Conservation (phyloP, 2,329 filamentous ascomycete genomes). For the Aspergillus fischeri region DNA sequence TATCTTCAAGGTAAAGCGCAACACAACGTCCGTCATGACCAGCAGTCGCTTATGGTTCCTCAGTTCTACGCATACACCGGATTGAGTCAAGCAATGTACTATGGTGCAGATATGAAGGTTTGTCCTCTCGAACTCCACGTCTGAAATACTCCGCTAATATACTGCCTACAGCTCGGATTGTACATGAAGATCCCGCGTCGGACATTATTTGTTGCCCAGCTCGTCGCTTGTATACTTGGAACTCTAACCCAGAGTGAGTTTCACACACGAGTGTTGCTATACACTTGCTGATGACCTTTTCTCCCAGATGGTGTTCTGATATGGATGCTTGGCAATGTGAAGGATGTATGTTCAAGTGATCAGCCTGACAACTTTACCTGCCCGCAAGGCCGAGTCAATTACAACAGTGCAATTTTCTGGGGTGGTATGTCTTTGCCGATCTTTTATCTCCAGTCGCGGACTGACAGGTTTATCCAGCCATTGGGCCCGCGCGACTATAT, state of each 20-base stretch:
- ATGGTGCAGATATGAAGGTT: conserved; percentile 51
- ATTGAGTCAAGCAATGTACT: conserved; percentile 46
- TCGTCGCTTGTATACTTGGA: conserved; percentile 45
- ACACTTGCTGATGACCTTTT: conserved; percentile 33
- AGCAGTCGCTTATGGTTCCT: conserved; percentile 39
- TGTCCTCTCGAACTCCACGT: conserved; percentile 29
- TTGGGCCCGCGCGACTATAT: conserved; percentile 47
- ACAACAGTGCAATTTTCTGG: conserved; percentile 46
- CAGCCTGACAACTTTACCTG: conserved; percentile 47
- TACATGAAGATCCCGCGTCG: conserved; percentile 48
- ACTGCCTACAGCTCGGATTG: conserved; percentile 37
- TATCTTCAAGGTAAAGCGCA: conserved; percentile 41
- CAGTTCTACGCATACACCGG: conserved; percentile 58
- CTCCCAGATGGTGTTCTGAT: conserved; percentile 23
- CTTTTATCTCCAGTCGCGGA: background rate
- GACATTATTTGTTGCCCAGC: conserved; percentile 45
- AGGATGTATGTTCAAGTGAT: conserved; percentile 35
- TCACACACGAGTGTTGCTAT: conserved; percentile 27
- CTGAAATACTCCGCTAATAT: background rate
- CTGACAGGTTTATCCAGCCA: conserved; percentile 17
- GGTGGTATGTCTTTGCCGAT: conserved; percentile 23
- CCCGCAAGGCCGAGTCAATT: conserved; percentile 43
- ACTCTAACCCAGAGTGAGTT: conserved; percentile 39
- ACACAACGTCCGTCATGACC: conserved; percentile 59
- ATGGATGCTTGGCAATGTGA: conserved; percentile 34